Base-by-base conservation (phyloP, 352 stramenopile genomes). In the Pythium utonaiense region DNA sequence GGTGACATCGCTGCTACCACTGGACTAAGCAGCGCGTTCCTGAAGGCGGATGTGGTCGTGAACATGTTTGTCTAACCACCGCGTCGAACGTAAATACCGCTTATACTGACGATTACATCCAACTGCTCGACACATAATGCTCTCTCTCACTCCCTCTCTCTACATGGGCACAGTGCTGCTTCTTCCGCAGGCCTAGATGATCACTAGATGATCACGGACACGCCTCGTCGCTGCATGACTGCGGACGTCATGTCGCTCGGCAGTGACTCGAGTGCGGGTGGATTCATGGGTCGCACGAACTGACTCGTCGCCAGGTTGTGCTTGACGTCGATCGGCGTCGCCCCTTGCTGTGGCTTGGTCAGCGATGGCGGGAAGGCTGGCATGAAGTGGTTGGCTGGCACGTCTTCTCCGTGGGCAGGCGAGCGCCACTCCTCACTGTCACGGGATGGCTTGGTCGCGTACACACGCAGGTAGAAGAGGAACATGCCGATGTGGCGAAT, bases 401-500 rank as follows among this genome's bases (percentile, higher is more conserved):
- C 44, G 30, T n/a, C n/a, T n/a, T 10, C 34, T 10, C 36, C 30
- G 27, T 27, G 58, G 13, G 7, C 14, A 16, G 49, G 49, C 22
- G 59, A 60, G 2, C 59, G 58, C 25, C 65, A 69, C 27, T 77
- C 52, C 16, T 74, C 60, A 16, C 82, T 70, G 33, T 71, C 70
- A 16, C 34, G 8, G 14, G 36, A 44, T 6, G 22, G 10, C 24
- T 31, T 22, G 64, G 69, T 57, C 75, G 65, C 78, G 82, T 86
- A 75, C 74, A 85, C 33, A 60, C 73, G 48, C 73, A 74, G 41
- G 63, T 85, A 88, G 50, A 67, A 71, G 50, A 73, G 75, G 57
- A 88, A 88, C 17, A 88, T 70, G 31, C 84, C 69, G 5, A 88
- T 60, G 31, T 80, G 74, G 31, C 78, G 78, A 24, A 86, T 57